Evolutionary conservation across 805 yeast species (phyloP).

Genomic region (Candida tallmaniae): DNA sequence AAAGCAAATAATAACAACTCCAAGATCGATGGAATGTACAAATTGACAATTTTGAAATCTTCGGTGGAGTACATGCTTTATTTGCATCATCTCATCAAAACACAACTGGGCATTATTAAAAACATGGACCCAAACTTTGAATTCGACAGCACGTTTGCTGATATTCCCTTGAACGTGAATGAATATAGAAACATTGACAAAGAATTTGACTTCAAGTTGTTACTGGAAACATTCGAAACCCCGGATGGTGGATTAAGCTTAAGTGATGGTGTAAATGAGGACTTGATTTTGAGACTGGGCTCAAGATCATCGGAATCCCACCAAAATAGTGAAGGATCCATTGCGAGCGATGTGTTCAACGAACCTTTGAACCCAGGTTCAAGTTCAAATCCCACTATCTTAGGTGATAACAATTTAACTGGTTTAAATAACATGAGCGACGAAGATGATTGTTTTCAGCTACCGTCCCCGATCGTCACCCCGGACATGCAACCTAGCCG

Average conservation of each 20-base stretch:
- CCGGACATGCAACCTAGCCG: constrained; percentile 14
- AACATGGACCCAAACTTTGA: constrained; percentile 16
- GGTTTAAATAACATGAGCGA: constrained; percentile 4
- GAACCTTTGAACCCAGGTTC: too few relatives aligned
- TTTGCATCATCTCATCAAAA: constrained; percentile 54
- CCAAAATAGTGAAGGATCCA: constrained; percentile 2
- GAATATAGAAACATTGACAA: constrained; percentile 54
- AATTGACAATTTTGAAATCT: constrained; percentile 74
- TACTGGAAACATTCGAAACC: constrained; percentile 11
- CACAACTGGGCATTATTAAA: constrained; percentile 44
- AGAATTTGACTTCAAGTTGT: constrained; percentile 47
- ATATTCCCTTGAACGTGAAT: constrained; percentile 55
- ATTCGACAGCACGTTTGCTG: constrained; percentile 46
- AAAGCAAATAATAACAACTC: constrained; percentile 6
- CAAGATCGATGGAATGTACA: constrained; percentile 66
- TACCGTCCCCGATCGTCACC: constrained; percentile 14
- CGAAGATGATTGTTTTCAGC: constrained; percentile 13
- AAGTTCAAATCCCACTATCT: too few relatives aligned
- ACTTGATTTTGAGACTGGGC: too few relatives aligned
- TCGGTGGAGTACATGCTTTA: constrained; percentile 77
- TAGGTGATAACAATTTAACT: constrained; percentile 1
- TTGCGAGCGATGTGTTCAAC: too few relatives aligned
- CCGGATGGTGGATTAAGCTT: neutral
- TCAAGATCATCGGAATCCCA: too few relatives aligned
- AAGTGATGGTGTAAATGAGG: neutral